Evolutionary conservation across 2,329 filamentous ascomycete genomes (phyloP).

Genomic region (Cercospora sesami): DNA sequence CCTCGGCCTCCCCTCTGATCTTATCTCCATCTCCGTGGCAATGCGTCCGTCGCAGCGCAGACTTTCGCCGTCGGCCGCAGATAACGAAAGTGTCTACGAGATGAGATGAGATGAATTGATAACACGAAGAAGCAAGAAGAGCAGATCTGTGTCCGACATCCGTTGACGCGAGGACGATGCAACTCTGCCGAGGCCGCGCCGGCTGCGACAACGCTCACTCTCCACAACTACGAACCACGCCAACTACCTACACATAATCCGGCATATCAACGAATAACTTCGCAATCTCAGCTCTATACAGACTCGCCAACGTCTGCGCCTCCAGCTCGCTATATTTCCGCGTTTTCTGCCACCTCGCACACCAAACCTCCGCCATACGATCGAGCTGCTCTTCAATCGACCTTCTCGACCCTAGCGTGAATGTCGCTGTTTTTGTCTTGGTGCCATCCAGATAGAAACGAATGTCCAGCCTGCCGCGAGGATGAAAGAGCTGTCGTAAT

Average conservation of each 20-base stretch:
- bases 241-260: constrained; percentile 15
- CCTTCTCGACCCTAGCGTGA: constrained; percentile 18
- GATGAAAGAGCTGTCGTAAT: constrained; percentile 21
- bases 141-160: background rate
- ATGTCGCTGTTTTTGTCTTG: constrained; percentile 23
- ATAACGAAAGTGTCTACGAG: constrained; percentile 9
- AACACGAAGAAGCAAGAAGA: background rate
- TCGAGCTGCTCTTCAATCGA: constrained; percentile 22
- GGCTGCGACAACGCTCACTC: background rate
- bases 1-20: background rate
- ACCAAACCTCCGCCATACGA: constrained; percentile 21
- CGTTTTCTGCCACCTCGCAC: constrained; percentile 21
- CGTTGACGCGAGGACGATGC: background rate
- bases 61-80: constrained; percentile 11
- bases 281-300: constrained; percentile 23
- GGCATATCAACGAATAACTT: constrained; percentile 27
- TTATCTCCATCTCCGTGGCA: too few species aligned
- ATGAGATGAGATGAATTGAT: constrained; percentile 5
- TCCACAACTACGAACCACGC: background rate
- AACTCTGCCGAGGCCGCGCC: background rate
- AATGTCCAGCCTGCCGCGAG: constrained; percentile 21
- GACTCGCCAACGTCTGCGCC: constrained; percentile 19
- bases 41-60: background rate
- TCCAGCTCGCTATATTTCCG: constrained; percentile 22
- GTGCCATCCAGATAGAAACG: constrained; percentile 24